phyloP scores from a whole-genome alignment of 106 monocot species.

The Ottelia alismoides region DNA sequence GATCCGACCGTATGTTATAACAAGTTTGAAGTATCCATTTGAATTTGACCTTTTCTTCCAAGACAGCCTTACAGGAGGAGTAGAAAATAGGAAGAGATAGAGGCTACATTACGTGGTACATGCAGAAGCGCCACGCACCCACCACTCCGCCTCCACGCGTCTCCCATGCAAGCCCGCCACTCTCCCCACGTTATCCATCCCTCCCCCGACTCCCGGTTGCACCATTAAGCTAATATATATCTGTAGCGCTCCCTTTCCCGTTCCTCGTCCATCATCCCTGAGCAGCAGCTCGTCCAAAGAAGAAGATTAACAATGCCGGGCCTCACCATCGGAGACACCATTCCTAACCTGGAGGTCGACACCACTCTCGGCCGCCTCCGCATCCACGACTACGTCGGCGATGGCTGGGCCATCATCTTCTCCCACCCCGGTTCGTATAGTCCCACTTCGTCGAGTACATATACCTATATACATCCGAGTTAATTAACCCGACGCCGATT shows the following conservation, averaged over 20 bases:
- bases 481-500: background rate
- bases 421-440: slow-evolving; percentile 50
- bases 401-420: slow-evolving; percentile 52
- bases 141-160: too few species aligned
- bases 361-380: slow-evolving; percentile 52
- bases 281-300: too few species aligned
- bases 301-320: slow-evolving; percentile 53
- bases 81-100: too few species aligned
- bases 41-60: too few species aligned
- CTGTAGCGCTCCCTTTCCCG: slow-evolving; percentile 2
- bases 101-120: too few species aligned
- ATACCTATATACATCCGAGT: too few species aligned
- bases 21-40: too few species aligned
- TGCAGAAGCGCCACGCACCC: too few species aligned
- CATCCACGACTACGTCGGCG: slow-evolving; percentile 57
- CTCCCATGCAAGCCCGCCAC: background rate
- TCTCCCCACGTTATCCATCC: slow-evolving; percentile 26
- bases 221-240: too few species aligned
- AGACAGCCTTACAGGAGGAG: too few species aligned
- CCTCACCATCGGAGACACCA: slow-evolving; percentile 50
- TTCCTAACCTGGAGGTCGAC: slow-evolving; percentile 53
- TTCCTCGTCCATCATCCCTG: background rate
- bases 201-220: slow-evolving; percentile 45
- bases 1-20: too few species aligned
- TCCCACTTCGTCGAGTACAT: background rate